Base-by-base conservation (phyloP, 192 early-diverging fungal species). In the Coemansia sp. region DNA sequence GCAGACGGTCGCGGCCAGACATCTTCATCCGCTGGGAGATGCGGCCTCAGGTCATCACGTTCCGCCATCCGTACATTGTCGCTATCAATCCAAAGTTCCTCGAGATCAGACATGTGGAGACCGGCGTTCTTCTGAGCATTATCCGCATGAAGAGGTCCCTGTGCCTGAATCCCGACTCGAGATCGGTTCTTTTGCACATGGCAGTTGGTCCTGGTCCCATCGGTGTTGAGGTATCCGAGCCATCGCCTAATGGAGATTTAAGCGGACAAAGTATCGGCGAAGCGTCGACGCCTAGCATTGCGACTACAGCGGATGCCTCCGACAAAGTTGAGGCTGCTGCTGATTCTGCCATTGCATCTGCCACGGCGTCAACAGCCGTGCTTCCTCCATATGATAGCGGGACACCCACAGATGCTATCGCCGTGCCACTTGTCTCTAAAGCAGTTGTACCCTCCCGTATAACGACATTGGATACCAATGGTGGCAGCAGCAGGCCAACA, bases 1-100 rank as follows among this genome's bases (percentile, higher is more conserved):
- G 96, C 36, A 76, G 86, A 8, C 78, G 92, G 31, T 68, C 90
- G 19, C 65, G 90, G 19, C 74, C 80, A 0, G 85, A 93, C 37
- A 89, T 86, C 81, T 77, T 93, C 23, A 88, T 98, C 42, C 74
- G 88, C 44, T 98, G 94, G 95, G 86, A 89, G 55, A 95, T 94
- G 41, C 62, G 76, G 0, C 96, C 96, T 8, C 85, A 81, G 3
- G 67, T 86, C 17, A 92, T 94, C 59, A 87, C 89, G 3, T 86
- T 89, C 57, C 70, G 83, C 14, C 74, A 87, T 28, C 94, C 93
- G 4, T 98, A 94, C 68, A 72, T 98, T 41, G 78, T 97, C 19
- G 94, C 96, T 0, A 92, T 92, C 74, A 92, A 96, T 55, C 75
- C 91, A 2, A 85, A 74, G 25, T 96, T 97, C 66, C 87, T 98